Evolutionary conservation across 108 stramenopile genomes (phyloP).

Genomic region (Cyclotella baltica): DNA sequence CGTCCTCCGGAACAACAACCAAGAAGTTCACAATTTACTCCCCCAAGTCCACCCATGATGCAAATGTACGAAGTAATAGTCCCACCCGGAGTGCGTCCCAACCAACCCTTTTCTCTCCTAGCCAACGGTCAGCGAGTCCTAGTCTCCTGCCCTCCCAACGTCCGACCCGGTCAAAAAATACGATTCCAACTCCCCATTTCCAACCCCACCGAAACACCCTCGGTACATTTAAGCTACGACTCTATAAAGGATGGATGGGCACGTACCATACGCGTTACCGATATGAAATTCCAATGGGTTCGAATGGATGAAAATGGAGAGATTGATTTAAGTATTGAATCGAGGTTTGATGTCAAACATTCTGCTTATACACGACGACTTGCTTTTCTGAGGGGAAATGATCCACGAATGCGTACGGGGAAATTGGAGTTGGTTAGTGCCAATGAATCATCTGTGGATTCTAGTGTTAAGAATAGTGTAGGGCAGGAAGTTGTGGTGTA

Average conservation of each 20-base stretch:
- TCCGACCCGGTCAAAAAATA: conserved; percentile 86
- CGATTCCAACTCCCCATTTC: conserved; percentile 88
- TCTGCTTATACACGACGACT: conserved; percentile 87
- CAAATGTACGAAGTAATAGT: conserved; percentile 93
- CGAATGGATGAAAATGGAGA: conserved; percentile 68
- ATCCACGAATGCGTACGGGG: conserved; percentile 83
- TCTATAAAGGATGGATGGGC: conserved; percentile 86
- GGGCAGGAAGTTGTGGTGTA: conserved; percentile 67
- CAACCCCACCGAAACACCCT: conserved; percentile 25
- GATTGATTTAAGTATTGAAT: conserved; percentile 21
- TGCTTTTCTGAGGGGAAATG: conserved; percentile 77
- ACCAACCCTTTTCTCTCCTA: conserved; percentile 88
- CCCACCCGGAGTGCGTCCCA: conserved; percentile 82
- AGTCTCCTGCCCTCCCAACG: conserved; percentile 92
- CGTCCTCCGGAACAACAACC: conserved; percentile 47
- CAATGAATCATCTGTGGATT: conserved; percentile 81
- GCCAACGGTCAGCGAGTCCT: conserved; percentile 92
- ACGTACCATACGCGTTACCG: conserved; percentile 81
- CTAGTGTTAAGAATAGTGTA: conserved; percentile 36
- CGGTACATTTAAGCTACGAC: conserved; percentile 69
- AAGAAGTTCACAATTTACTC: conserved; percentile 2
- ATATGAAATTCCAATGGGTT: conserved; percentile 94
- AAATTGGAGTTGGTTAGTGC: conserved; percentile 70
- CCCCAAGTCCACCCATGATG: conserved; percentile 43
- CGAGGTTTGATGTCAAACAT: conserved; percentile 72